phyloP scores from a whole-genome alignment of 75 land plant genomes.

The Sequoia sempervirens region DNA sequence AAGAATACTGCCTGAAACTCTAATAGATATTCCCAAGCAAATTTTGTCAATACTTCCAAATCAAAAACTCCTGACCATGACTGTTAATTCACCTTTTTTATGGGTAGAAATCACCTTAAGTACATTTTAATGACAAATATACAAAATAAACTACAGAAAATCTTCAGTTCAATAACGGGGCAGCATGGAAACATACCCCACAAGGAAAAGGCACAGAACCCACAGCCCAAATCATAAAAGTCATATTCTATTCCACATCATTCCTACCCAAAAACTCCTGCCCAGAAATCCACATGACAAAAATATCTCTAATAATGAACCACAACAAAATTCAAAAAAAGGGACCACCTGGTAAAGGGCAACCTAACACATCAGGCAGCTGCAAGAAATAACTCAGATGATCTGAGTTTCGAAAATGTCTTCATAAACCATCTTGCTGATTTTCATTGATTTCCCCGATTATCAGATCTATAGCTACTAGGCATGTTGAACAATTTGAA shows the following conservation, averaged over 20 bases:
- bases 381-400: background rate
- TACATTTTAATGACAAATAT: background rate
- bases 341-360: background rate
- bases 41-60: background rate
- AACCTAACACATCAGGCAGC: background rate
- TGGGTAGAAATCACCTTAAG: background rate
- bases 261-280: background rate
- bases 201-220: background rate
- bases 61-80: background rate
- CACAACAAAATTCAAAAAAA: too few species aligned
- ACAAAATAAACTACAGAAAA: background rate
- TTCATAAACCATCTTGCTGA: background rate
- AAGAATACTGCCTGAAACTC: background rate
- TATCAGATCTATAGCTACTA: too few species aligned
- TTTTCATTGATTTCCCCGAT: background rate
- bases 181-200: background rate
- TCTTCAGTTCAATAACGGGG: background rate
- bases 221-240: background rate
- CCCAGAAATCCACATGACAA: background rate
- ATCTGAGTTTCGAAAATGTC: background rate
- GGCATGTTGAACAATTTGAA: background rate
- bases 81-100: background rate
- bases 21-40: background rate
- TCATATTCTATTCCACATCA: background rate
- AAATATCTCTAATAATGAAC: background rate